Percentiles rank a stretch among this genome's conserved stretches.
Conservation (phyloP, 257 asterid species). For the Echites panduratus region DNA sequence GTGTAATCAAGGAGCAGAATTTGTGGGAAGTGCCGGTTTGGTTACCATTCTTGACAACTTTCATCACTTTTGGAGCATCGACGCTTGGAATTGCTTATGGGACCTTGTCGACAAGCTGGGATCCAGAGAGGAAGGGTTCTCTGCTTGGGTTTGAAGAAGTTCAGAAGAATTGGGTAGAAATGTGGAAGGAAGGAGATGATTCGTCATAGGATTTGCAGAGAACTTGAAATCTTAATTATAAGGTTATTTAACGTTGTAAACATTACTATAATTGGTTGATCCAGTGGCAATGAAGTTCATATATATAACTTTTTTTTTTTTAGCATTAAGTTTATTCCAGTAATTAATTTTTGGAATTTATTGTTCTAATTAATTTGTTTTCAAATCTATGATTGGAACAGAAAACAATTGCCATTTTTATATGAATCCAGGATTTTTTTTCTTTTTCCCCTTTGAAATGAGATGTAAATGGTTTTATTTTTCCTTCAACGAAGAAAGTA, state of each 20-base stretch:
- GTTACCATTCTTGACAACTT: conserved; percentile 55
- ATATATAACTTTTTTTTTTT: too few species aligned
- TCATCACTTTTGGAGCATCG: conserved; percentile 61
- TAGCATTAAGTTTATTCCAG: too few species aligned
- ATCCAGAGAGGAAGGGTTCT: conserved; percentile 52
- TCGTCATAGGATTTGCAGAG: background rate
- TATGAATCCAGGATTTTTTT: too few species aligned
- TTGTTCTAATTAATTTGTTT: too few species aligned
- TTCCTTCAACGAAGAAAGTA: too few species aligned
- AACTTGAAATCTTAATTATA: background rate
- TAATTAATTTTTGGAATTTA: too few species aligned
- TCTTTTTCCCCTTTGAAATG: too few species aligned
- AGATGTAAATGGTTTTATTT: too few species aligned
- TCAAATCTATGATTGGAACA: too few species aligned
- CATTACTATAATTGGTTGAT: background rate
- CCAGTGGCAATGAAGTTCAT: background rate
- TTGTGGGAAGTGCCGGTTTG: conserved; percentile 56
- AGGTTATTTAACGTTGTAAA: background rate
- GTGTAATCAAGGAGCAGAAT: conserved; percentile 30
- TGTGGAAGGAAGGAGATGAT: conserved; percentile 64
- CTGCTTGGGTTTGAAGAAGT: conserved; percentile 63
- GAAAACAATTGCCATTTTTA: too few species aligned
- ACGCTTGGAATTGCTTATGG: conserved; percentile 70
- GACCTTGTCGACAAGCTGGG: conserved; percentile 70
- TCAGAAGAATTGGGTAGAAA: conserved; percentile 67